Evolutionary conservation across 495 filamentous ascomycete species (phyloP).

Genomic region (Lepraria neglecta): DNA sequence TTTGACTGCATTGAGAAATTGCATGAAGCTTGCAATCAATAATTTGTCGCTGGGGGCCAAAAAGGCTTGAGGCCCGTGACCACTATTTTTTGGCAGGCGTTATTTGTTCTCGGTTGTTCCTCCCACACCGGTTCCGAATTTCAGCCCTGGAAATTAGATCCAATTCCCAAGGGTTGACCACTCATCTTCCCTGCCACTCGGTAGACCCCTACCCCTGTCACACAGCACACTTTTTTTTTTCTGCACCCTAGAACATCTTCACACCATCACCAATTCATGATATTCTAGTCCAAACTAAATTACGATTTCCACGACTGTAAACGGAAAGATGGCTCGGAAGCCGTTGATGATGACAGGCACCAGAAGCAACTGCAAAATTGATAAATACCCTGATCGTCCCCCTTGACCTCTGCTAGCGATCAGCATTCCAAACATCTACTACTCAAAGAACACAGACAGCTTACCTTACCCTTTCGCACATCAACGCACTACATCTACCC

Average conservation of each 20-base stretch:
- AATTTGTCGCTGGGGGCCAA: not conserved
- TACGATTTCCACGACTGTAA: conserved; percentile 20
- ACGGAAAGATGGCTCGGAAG: conserved; percentile 17
- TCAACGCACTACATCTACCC: not conserved
- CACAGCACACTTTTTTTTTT: not conserved
- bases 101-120: not conserved
- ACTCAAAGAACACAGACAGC: conserved; percentile 18
- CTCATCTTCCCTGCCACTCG: conserved; percentile 7
- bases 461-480: not conserved
- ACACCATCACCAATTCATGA: conserved; percentile 6
- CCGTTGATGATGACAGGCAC: conserved; percentile 11
- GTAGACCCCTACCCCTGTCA: conserved; percentile 2
- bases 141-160: conserved; percentile 12
- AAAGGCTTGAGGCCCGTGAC: not conserved
- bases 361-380: conserved; percentile 13
- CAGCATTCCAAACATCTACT: not conserved
- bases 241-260: conserved; percentile 24
- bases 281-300: conserved; percentile 10
- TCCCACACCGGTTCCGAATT: not conserved
- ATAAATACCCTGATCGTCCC: conserved; percentile 22
- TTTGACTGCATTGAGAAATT: not conserved
- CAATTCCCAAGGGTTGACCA: not conserved
- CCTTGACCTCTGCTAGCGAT: not conserved
- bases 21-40: not conserved
- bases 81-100: conserved; percentile 1